These are phyloP conservation scores for Phaeodactylum tricornutum DNA, from an alignment of 108 stramenopile species.

Conservation along the genomic window DNA sequence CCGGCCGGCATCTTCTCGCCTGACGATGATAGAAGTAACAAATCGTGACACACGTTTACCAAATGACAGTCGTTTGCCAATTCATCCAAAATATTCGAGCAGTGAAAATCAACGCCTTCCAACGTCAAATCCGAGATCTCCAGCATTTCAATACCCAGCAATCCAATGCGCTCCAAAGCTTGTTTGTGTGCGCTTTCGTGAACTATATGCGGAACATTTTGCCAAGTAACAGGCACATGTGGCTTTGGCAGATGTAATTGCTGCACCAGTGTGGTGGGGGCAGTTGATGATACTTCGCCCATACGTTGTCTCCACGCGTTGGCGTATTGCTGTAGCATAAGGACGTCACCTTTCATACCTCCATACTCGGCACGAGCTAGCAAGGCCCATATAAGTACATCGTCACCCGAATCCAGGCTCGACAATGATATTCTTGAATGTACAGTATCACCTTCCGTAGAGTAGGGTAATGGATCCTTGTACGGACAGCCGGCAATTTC, in stretches of 20 bases:
- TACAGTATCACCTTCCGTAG: neutral
- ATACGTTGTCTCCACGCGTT: constrained; percentile 49
- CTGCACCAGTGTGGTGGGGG: neutral
- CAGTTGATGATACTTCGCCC: neutral
- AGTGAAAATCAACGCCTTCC: constrained; percentile 82
- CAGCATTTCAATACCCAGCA: constrained; percentile 18
- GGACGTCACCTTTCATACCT: constrained; percentile 69
- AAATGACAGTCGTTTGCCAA: constrained; percentile 18
- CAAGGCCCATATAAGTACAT: constrained; percentile 38
- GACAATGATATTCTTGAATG: neutral
- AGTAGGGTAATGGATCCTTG: constrained; percentile 18
- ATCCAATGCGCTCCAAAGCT: constrained; percentile 19
- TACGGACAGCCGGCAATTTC: constrained; percentile 70
- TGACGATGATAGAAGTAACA: neutral
- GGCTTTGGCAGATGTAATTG: neutral
- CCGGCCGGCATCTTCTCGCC: neutral
- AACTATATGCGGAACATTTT: constrained; percentile 23
- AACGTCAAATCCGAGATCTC: constrained; percentile 30
- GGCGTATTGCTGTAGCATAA: constrained; percentile 52
- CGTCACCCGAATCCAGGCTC: neutral
- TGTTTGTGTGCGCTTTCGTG: constrained; percentile 20
- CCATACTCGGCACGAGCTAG: constrained; percentile 64
- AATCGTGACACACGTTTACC: constrained; percentile 8
- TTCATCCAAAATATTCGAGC: constrained; percentile 51
- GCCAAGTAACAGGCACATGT: constrained; percentile 14